Base-by-base conservation (phyloP, 2,329 filamentous ascomycete species). In the Grosmannia huntii region DNA sequence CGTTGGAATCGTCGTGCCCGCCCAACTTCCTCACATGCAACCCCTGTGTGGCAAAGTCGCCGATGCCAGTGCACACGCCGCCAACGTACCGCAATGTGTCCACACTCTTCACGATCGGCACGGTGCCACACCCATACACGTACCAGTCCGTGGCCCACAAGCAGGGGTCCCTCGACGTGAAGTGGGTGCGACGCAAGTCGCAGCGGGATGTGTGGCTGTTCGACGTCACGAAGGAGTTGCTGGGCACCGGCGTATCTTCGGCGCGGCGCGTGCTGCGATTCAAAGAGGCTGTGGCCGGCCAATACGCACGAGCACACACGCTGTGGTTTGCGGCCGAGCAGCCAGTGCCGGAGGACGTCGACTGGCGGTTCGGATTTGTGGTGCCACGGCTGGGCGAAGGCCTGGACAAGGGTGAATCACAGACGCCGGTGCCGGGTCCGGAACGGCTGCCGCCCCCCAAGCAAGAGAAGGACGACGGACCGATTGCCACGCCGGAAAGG, bases 81-180 rank as follows among this genome's bases (percentile, higher is more conserved):
- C 72, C 80, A 3, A 73, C 78, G 21, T 94, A 89, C 70, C 79
- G 79, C 58, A 96, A 96, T 70, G 79, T 78, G 5, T 84, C 85
- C 16, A 77, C 76, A 1, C 68, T 86, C 19, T 97, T 90, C 73
- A 90, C 87, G 3, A 88, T 99, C 62, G 90, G 87, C 60, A 88
- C 85, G 0, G 86, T 97, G 14, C 92, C 92, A 0, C 94, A 99
- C 68, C 94, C 94, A 0, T 95, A 90, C 75, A 96, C 91, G 1
- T 77, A 90, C 49, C 80, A 84, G 57, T 81, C 83, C 14, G 75
- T 97, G 21, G 78, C 83, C 60, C 78, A 83, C 62, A 78, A 83
- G 59, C 77, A 81, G 48, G 76, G 82, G 2, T 73, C 77, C 1
- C 74, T 89, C 54, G 85, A 85, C 53, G 72, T 85, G 1, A 70